These are phyloP conservation scores for Ettlia oleoabundans DNA, from an alignment of 139 green algal species.

Conservation along the genomic window DNA sequence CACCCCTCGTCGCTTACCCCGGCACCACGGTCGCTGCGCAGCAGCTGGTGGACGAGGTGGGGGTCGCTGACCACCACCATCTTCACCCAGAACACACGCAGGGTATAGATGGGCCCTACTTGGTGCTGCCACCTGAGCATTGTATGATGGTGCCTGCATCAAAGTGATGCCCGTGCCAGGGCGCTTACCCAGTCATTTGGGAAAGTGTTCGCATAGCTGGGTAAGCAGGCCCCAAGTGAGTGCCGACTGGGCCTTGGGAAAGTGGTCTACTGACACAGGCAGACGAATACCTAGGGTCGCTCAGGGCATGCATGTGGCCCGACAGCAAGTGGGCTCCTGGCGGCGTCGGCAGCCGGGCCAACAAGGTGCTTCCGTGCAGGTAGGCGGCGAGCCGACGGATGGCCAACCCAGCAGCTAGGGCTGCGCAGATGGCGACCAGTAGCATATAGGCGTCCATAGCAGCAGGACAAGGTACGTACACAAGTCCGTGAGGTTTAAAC, in stretches of 20 bases:
- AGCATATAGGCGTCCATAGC: too few species aligned
- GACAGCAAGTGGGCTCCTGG: neutral
- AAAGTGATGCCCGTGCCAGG: too few species aligned
- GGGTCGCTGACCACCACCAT: slow-evolving; percentile 3
- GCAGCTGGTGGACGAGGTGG: neutral
- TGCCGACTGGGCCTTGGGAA: neutral
- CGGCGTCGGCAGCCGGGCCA: neutral
- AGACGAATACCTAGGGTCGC: neutral
- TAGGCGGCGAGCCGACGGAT: too few species aligned
- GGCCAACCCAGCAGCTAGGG: too few species aligned
- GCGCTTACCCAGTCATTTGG: too few species aligned
- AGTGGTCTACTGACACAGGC: neutral
- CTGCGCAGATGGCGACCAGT: too few species aligned
- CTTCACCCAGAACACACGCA: neutral
- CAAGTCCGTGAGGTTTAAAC: too few species aligned
- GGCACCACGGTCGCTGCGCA: neutral
- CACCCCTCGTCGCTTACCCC: too few species aligned
- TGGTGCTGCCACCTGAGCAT: neutral
- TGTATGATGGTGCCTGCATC: slow-evolving; percentile 20
- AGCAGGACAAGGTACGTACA: too few species aligned
- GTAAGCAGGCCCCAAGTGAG: too few species aligned
- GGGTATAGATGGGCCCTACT: neutral
- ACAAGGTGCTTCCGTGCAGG: neutral
- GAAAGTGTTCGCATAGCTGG: too few species aligned
- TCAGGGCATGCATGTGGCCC: neutral